Conservation (phyloP, 192 early-diverging fungal genomes). For the Coemansia sp. region DNA sequence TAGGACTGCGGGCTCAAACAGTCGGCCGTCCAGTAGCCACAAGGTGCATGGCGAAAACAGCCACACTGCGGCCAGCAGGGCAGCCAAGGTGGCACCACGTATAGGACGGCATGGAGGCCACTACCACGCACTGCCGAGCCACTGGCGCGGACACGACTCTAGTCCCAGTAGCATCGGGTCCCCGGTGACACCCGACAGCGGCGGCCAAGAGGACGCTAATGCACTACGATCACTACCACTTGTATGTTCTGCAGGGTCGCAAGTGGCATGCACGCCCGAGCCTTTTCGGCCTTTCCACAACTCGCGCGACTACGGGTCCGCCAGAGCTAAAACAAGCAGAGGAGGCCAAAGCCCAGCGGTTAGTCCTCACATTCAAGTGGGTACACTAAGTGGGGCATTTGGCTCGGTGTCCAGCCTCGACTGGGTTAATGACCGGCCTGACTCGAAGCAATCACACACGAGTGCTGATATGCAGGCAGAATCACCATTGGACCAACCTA, state of each 20-base stretch:
- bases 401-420: slow-evolving; percentile 46
- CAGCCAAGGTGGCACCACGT: slow-evolving; percentile 18
- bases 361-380: slow-evolving; percentile 30
- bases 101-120: slow-evolving; percentile 30
- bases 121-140: slow-evolving; percentile 52
- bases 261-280: slow-evolving; percentile 14
- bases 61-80: slow-evolving; percentile 1
- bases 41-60: not conserved
- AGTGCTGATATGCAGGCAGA: slow-evolving; percentile 41
- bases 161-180: slow-evolving; percentile 47
- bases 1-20: slow-evolving; percentile 8
- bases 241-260: slow-evolving; percentile 9
- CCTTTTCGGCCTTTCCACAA: slow-evolving; percentile 25
- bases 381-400: slow-evolving; percentile 37
- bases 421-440: slow-evolving; percentile 43
- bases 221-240: slow-evolving; percentile 9
- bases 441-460: slow-evolving; percentile 37
- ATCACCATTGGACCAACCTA: slow-evolving; percentile 41
- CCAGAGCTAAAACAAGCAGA: slow-evolving; percentile 10
- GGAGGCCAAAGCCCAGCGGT: slow-evolving; percentile 18
- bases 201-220: slow-evolving; percentile 17
- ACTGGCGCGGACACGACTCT: slow-evolving; percentile 53
- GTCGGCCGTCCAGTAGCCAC: slow-evolving; percentile 10
- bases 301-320: slow-evolving; percentile 21
- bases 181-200: slow-evolving; percentile 48